A percentile compares a stretch with the other conserved stretches of the same genome.
Conservation (phyloP, 2,329 filamentous ascomycete species). For the Aspergillus pseudotamarii region DNA sequence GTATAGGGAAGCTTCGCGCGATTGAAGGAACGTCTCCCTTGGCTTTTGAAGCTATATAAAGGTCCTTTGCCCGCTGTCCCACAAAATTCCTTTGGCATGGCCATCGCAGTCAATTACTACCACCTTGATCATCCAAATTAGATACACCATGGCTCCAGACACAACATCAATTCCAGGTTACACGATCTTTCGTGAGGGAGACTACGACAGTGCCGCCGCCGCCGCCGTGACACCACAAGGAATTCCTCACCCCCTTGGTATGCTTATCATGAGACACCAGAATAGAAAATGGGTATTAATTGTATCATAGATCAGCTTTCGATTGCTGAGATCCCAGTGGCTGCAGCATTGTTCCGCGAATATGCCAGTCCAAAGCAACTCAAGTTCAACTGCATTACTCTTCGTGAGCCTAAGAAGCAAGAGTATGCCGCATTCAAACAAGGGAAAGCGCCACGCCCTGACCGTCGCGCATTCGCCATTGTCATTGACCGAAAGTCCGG, state of each 20-base stretch:
- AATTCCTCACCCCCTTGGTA: not conserved
- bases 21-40: not conserved
- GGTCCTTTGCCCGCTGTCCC: not conserved
- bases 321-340: not conserved
- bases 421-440: constrained; percentile 38
- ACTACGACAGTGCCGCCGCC: not conserved
- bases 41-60: not conserved
- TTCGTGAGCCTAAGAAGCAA: constrained; percentile 51
- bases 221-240: not conserved
- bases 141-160: not conserved
- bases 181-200: not conserved
- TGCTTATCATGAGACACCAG: rapidly evolving
- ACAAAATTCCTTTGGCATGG: too few species aligned
- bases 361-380: constrained; percentile 16
- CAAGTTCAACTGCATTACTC: constrained; percentile 54
- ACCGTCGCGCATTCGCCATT: constrained; percentile 49
- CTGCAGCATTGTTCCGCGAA: not conserved
- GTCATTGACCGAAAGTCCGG: constrained; percentile 42
- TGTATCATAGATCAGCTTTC: not conserved
- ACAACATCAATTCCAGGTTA: not conserved
- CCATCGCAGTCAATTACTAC: not conserved
- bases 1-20: not conserved
- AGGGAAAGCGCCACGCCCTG: constrained; percentile 32
- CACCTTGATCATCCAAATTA: not conserved
- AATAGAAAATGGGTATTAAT: not conserved